A percentile compares a stretch with the other conserved stretches of the same genome.
These are phyloP conservation scores for Thalassiosira ordinaria DNA, from an alignment of 352 stramenopile genomes.

Conservation along the genomic window DNA sequence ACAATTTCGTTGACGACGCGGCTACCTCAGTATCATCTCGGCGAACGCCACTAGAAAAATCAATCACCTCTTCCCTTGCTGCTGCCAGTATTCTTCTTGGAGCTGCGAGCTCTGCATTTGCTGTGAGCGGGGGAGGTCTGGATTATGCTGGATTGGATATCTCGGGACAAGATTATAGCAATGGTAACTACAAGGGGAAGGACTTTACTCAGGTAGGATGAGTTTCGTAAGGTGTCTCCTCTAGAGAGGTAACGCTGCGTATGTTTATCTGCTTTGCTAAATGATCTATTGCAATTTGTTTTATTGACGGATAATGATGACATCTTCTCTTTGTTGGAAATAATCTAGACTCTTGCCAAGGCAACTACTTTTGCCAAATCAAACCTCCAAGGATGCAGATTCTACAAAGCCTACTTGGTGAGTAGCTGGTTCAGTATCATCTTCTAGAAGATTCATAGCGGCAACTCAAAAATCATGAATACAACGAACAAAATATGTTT, in stretches of 20 bases:
- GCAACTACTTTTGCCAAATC: constrained; percentile 74
- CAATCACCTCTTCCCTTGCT: not conserved
- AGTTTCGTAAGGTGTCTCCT: no score
- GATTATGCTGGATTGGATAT: constrained; percentile 82
- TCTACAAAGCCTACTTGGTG: constrained; percentile 84
- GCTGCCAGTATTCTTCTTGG: not conserved
- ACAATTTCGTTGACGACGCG: no score
- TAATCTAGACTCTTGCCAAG: constrained; percentile 70
- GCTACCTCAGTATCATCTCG: no score
- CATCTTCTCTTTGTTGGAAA: constrained; percentile 13
- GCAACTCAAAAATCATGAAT: no score
- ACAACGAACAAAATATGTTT: no score
- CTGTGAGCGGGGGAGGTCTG: constrained; percentile 76
- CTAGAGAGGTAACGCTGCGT: no score
- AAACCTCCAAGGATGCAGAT: constrained; percentile 80
- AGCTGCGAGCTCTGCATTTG: constrained; percentile 20
- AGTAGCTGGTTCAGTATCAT: no score
- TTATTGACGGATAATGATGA: no score
- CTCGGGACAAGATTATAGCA: constrained; percentile 73
- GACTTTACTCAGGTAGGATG: constrained; percentile 85
- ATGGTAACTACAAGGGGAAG: constrained; percentile 81
- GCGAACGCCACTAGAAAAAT: not conserved
- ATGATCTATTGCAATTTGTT: no score
- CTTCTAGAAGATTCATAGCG: no score
- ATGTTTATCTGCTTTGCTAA: no score